Percentiles rank a stretch among this genome's conserved stretches.
These are phyloP conservation scores for Tetrastigma voinierianum DNA, from an alignment of 164 flowering plant species.

Conservation along the genomic window DNA sequence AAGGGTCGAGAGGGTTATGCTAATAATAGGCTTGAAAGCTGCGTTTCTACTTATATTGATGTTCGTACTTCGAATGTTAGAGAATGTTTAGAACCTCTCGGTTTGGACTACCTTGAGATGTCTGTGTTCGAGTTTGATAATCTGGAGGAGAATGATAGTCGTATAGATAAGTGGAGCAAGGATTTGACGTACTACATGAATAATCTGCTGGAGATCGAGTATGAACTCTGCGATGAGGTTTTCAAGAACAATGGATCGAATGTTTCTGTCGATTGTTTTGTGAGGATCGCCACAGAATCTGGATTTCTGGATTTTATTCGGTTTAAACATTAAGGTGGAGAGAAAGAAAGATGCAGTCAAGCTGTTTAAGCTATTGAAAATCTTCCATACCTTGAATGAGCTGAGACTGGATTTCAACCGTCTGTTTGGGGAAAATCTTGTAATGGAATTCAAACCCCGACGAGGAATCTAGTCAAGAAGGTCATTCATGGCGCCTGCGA, in stretches of 20 bases:
- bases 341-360: conserved; percentile 43
- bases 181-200: conserved; percentile 49
- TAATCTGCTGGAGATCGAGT: conserved; percentile 34
- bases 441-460: conserved; percentile 26
- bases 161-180: conserved; percentile 42
- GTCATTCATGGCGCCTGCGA: conserved; percentile 33
- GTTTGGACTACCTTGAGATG: conserved; percentile 42
- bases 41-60: conserved; percentile 36
- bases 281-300: conserved; percentile 35
- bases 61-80: conserved; percentile 31
- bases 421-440: conserved; percentile 37
- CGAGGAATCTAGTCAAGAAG: conserved; percentile 29
- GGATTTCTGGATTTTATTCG: conserved; percentile 39
- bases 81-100: conserved; percentile 33
- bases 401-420: conserved; percentile 41
- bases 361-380: conserved; percentile 42
- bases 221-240: conserved; percentile 37
- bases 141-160: too few species aligned
- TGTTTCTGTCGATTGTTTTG: conserved; percentile 24
- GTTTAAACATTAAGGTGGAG: conserved; percentile 32
- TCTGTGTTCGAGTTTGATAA: conserved; percentile 24
- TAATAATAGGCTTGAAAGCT: conserved; percentile 29
- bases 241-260: conserved; percentile 35
- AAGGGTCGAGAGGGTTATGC: conserved; percentile 29
- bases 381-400: conserved; percentile 29